Evolutionary conservation across 139 green algal genomes (phyloP).

Genomic region (Chlorella sorokiniana): DNA sequence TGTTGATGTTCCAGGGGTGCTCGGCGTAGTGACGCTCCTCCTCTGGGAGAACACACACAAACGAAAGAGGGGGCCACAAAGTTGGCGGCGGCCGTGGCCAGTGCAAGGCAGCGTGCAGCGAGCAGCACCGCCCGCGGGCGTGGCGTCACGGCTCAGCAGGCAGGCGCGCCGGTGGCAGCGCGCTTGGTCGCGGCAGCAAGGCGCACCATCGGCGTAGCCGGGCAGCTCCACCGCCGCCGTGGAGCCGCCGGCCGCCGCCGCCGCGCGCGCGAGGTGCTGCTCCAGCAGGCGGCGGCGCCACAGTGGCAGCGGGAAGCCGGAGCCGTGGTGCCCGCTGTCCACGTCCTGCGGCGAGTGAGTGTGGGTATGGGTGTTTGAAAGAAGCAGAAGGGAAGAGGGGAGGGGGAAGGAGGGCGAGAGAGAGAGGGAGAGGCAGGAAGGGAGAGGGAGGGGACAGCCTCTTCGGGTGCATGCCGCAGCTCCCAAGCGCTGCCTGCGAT

Average conservation of each 20-base stretch:
- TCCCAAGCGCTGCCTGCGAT: background rate
- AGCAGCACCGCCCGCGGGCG: too few relatives aligned
- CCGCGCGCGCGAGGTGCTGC: constrained; percentile 38
- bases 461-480: background rate
- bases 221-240: background rate
- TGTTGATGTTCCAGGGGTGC: constrained; percentile 87
- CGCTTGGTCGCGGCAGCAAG: too few relatives aligned
- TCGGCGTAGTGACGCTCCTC: constrained; percentile 50
- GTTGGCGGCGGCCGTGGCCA: too few relatives aligned
- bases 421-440: background rate
- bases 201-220: background rate
- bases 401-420: background rate
- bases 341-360: constrained; percentile 58
- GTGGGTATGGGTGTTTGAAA: too few relatives aligned
- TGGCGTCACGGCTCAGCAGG: too few relatives aligned
- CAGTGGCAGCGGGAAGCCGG: constrained; percentile 63
- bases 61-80: background rate
- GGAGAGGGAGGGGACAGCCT: background rate
- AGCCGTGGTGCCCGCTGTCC: constrained; percentile 66
- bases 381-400: background rate
- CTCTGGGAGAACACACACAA: background rate
- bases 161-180: too few relatives aligned
- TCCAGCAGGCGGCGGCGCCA: constrained; percentile 56
- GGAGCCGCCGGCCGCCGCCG: background rate
- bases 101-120: too few relatives aligned